Base-by-base conservation (phyloP, 306 rosid genomes). In the Vicia sativa region DNA sequence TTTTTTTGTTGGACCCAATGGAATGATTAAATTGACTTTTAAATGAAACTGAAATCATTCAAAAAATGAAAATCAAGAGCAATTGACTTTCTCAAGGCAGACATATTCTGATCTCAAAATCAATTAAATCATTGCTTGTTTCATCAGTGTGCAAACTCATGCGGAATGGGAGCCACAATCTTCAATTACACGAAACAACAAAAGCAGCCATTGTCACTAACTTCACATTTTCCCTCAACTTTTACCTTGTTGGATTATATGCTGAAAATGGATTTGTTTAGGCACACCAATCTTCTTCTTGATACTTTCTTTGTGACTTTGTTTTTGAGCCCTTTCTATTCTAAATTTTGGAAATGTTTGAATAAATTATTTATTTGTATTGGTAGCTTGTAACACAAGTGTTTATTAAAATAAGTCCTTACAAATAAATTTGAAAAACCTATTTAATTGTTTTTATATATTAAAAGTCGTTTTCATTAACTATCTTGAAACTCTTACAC, bases 61-160 rank as follows among this genome's bases (percentile, higher is more conserved):
- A 29, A 7, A n/a, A 23, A 48, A 60, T 72, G 31, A 60, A 62
- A 73, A 38, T 60, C 46, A 62, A 54, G 13, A 44, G 66, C 78
- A 73, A 73, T 73, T 76, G 82, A 76, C 82, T 73, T 79, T 52
- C 37, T 43, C 15, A 10, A 34, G 18, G 37, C 37, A 48, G 19
- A 74, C 65, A 65, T 71, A 5, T 19, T 25, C 10, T 49, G 48
- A 60, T 35, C 4, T 21, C 29, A 31, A 10, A 31, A 35, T 29
- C 57, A 19, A 54, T 13, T 25, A 54, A 53, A 23, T 46, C 23
- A 6, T 29, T 64, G 11, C 29, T 42, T 62, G 66, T 13, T 42
- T 25, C 18, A 37, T 62, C 39, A 12, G 70, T 70, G 73, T 62
- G 79, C 71, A 73, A 73, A 70, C 65, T 79, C 78, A 75, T 58